Conservation (phyloP, 257 asterid species). For the Solanum tacnaense region DNA sequence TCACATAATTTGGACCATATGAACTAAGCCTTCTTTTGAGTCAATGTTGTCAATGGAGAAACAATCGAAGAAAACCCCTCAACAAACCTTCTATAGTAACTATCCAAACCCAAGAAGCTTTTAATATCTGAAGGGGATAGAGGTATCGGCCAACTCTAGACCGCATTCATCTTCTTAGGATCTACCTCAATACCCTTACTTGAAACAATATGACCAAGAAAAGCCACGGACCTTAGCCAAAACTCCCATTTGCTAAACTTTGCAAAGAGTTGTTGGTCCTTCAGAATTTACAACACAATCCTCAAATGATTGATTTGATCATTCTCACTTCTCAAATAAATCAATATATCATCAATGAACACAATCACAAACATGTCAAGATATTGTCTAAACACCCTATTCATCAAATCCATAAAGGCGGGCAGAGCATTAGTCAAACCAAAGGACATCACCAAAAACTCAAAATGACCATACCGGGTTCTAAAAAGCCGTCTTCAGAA, state of each 20-base stretch:
- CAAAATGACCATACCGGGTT: not conserved
- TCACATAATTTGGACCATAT: too few species aligned
- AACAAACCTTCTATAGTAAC: not conserved
- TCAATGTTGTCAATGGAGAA: not conserved
- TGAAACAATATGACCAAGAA: not conserved
- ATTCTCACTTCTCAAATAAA: not conserved
- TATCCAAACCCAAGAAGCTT: not conserved
- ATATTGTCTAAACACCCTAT: not conserved
- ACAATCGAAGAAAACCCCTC: not conserved
- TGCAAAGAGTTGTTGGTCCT: not conserved
- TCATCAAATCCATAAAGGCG: not conserved
- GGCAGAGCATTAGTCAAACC: not conserved
- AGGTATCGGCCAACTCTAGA: not conserved
- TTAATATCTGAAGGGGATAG: not conserved
- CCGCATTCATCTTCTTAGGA: not conserved
- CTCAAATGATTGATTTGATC: not conserved
- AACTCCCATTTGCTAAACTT: not conserved
- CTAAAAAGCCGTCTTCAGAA: too few species aligned
- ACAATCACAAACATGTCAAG: not conserved
- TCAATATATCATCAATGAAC: not conserved
- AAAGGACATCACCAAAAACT: not conserved
- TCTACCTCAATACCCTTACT: not conserved
- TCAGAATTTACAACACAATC: not conserved
- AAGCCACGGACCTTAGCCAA: not conserved
- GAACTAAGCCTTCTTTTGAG: not conserved